Base-by-base conservation (phyloP, 2,329 filamentous ascomycete species). In the Teratosphaeria epicoccoides region DNA sequence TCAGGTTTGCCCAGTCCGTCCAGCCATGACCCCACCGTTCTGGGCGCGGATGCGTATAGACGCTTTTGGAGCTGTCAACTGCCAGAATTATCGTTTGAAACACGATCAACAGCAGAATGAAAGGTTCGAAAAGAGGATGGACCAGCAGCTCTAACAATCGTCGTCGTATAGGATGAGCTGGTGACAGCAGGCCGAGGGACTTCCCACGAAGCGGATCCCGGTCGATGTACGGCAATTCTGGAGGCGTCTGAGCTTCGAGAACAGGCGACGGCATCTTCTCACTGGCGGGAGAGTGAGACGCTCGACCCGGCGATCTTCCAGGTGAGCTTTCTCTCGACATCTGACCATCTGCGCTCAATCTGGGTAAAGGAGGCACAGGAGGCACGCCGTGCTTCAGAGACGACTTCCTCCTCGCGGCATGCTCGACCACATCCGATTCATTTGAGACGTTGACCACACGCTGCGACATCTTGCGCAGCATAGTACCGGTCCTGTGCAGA, bases 391-490 rank as follows among this genome's bases (percentile, higher is more conserved):
- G 14, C 24, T 24, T 22, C 1, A 26, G 23, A 12, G 80, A 67
- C 71, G 84, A 67, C 73, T 83, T 73, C 46, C 81, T 76, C 43
- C 81, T 77, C 23, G 83, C 76, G 49, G 80, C 82, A 56, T 85
- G 82, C 66, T 95, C 88, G 14, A 90, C 76, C 20, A 87, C 73
- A 61, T 96, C 88, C 4, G 84, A 85, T 63, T 97, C 93, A 65
- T 95, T 95, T 70, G 89, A 95, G 61, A 98, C 80, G 65, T 97
- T 97, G 64, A 98, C 93, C 51, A 98, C 90, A 73, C 93, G 88
- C 72, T 96, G 90, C 26, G 94, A 97, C 82, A 98, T 95, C 59
- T 82, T 82, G 57, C 75, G 69, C 64, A 78, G 65, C 63, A 79
- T 73, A 54, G 73, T 76, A 23, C 73, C 71, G 37, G 74, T 76